These are phyloP conservation scores for Backusella circina DNA, from an alignment of 192 early-diverging fungal genomes.

Conservation along the genomic window DNA sequence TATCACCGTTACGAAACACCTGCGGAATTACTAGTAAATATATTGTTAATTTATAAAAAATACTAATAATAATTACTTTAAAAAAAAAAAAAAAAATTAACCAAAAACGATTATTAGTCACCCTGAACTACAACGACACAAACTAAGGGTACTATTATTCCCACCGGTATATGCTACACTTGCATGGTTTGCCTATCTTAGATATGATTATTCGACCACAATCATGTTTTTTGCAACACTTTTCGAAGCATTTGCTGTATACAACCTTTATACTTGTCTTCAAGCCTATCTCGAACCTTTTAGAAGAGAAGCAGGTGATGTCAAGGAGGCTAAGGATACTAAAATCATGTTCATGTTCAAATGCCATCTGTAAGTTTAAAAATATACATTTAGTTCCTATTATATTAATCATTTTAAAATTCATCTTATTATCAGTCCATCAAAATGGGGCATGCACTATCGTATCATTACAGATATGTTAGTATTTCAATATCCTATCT, in stretches of 20 bases:
- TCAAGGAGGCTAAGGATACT: slow-evolving; percentile 14
- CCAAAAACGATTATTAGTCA: slow-evolving; percentile 8
- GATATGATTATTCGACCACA: slow-evolving; percentile 23
- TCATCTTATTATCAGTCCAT: slow-evolving; percentile 10
- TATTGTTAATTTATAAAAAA: not conserved
- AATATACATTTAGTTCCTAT: not conserved
- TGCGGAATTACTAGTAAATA: slow-evolving; percentile 32
- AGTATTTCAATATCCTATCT: slow-evolving; percentile 35
- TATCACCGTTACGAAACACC: slow-evolving; percentile 4
- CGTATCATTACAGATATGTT: slow-evolving; percentile 34
- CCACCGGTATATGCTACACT: slow-evolving; percentile 33
- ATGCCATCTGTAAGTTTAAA: slow-evolving; percentile 25
- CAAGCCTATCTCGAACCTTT: slow-evolving; percentile 32
- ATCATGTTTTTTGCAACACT: slow-evolving; percentile 34
- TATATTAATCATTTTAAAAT: not conserved
- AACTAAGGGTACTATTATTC: slow-evolving; percentile 28
- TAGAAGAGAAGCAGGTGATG: slow-evolving; percentile 18
- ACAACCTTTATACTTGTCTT: slow-evolving; percentile 27
- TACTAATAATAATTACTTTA: not conserved
- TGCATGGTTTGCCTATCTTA: slow-evolving; percentile 26
- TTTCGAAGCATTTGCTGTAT: slow-evolving; percentile 37
- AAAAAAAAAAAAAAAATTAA: not conserved
- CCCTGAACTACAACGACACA: slow-evolving; percentile 35
- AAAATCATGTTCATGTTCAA: slow-evolving; percentile 29
- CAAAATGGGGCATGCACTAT: slow-evolving; percentile 37